These are phyloP conservation scores for Linnemannia elongata DNA, from an alignment of 192 early-diverging fungal species.

Conservation along the genomic window DNA sequence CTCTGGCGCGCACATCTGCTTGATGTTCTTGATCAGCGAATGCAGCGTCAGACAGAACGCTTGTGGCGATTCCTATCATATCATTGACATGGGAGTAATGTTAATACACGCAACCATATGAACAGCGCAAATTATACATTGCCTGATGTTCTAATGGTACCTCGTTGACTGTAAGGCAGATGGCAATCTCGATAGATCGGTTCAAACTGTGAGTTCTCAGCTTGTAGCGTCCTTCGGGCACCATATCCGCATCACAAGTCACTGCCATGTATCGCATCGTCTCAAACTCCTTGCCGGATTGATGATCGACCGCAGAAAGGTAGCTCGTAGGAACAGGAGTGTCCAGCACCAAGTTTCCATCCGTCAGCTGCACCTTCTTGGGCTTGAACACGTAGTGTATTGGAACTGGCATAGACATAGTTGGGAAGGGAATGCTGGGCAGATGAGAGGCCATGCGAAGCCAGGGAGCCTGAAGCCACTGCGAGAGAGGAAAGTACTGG, in stretches of 20 bases:
- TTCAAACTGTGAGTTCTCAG: conserved; percentile 75
- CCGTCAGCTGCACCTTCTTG: conserved; percentile 70
- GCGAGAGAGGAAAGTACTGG: conserved; percentile 47
- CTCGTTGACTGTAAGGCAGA: conserved; percentile 92
- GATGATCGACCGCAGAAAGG: conserved; percentile 63
- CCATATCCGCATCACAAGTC: conserved; percentile 75
- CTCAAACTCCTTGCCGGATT: conserved; percentile 72
- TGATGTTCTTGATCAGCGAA: conserved; percentile 51
- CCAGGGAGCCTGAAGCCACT: conserved; percentile 56
- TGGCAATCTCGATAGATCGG: conserved; percentile 88
- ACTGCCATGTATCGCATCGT: conserved; percentile 80
- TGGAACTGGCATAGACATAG: conserved; percentile 50
- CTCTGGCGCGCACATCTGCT: conserved; percentile 29
- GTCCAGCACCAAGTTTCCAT: conserved; percentile 78
- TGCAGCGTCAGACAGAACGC: conserved; percentile 50
- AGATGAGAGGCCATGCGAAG: conserved; percentile 22
- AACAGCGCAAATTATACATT: not conserved
- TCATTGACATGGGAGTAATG: not conserved
- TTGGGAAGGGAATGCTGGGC: conserved; percentile 30
- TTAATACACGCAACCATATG: not conserved
- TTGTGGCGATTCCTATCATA: conserved; percentile 45
- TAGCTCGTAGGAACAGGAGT: conserved; percentile 69
- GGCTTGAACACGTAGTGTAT: conserved; percentile 50
- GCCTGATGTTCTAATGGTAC: conserved; percentile 1
- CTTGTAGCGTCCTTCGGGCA: conserved; percentile 68